These are phyloP conservation scores for Fistulina hepatica DNA, from an alignment of 1,284 basidiomycete genomes.

Conservation along the genomic window DNA sequence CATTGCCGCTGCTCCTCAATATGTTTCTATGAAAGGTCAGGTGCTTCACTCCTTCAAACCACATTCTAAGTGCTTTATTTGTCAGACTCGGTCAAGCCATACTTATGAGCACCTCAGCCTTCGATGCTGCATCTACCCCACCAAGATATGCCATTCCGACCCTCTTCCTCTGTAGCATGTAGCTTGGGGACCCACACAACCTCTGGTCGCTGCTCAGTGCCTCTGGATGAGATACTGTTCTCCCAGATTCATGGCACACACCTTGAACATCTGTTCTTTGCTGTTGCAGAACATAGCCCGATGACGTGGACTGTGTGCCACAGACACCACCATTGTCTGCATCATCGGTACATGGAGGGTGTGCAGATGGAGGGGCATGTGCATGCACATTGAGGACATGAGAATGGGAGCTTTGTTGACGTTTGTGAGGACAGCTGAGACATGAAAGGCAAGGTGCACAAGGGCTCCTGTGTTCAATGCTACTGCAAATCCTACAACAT, in stretches of 20 bases:
- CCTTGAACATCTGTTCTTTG: slow-evolving; percentile 73
- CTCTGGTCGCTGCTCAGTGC: too few relatives aligned
- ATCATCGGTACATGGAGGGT: slow-evolving; percentile 1
- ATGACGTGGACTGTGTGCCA: slow-evolving; percentile 59
- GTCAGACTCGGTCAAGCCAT: too few relatives aligned
- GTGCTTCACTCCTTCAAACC: too few relatives aligned
- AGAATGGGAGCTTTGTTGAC: slow-evolving; percentile 13
- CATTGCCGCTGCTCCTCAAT: too few relatives aligned
- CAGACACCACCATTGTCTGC: slow-evolving; percentile 26
- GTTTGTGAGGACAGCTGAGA: slow-evolving; percentile 10
- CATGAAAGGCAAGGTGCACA: slow-evolving; percentile 18
- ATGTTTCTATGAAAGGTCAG: too few relatives aligned
- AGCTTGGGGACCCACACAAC: too few relatives aligned
- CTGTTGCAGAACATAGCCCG: slow-evolving; percentile 57
- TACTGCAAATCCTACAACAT: slow-evolving; percentile 18
- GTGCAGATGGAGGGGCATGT: not conserved
- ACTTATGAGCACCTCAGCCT: too few relatives aligned
- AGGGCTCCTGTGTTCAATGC: slow-evolving; percentile 35
- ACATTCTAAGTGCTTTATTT: too few relatives aligned
- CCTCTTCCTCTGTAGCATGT: too few relatives aligned
- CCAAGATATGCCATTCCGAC: too few relatives aligned
- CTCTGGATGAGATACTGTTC: slow-evolving; percentile 61
- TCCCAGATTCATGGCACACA: slow-evolving; percentile 68
- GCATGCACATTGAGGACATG: not conserved
- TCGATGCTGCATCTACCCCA: too few relatives aligned